Base-by-base conservation (phyloP, 441 rosid species). In the Euphorbia schlechtendalii region DNA sequence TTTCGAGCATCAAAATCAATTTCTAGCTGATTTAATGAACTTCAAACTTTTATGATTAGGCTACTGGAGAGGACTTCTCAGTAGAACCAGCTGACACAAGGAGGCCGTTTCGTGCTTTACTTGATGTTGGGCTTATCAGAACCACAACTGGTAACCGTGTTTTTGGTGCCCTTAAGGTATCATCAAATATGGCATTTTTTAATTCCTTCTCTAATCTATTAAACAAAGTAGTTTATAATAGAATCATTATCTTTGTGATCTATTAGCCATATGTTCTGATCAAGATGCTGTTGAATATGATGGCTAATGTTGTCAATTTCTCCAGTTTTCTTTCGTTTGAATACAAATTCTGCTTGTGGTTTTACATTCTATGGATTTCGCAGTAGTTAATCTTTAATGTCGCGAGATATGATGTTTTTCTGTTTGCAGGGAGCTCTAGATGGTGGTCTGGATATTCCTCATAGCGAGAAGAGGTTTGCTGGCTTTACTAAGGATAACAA, bases 31-130 rank as follows among this genome's bases (percentile, higher is more conserved):
- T 40, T 27, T 55, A 36, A 49, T 53, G 25, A 30, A 28, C 15
- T 40, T 21, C 41, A 55, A 38, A 51, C 14, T 60, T 27, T 8
- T 10, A 8, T 40, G 36, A 17, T 13, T 63, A 89, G 98, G 96
- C 98, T 18, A 79, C 89, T 30, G 98, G 98, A 10, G 98, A 90
- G 81, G 98, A 92, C 71, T 92, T 32, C 64, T 85, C 96, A 11
- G 90, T 89, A 8, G 98, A 92, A 38, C 98, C 96, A 72, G 78
- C 90, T 27, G 98, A 85, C 0, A 79, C 61, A 67, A 81, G 96
- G 80, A 85, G 98, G 78, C 98, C 98, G 7, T 92, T 92, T 86
- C 96, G 96, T 58, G 96, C 96, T 56, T 88, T 92, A 56, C 98
- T 92, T 68, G 98, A 92, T 80, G 96, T 92, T 14, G 98, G 98